Evolutionary conservation across 2,329 filamentous ascomycete species (phyloP), one percentile per base, ranked within the genome.

Genomic region (Cercospora nicotianae): DNA sequence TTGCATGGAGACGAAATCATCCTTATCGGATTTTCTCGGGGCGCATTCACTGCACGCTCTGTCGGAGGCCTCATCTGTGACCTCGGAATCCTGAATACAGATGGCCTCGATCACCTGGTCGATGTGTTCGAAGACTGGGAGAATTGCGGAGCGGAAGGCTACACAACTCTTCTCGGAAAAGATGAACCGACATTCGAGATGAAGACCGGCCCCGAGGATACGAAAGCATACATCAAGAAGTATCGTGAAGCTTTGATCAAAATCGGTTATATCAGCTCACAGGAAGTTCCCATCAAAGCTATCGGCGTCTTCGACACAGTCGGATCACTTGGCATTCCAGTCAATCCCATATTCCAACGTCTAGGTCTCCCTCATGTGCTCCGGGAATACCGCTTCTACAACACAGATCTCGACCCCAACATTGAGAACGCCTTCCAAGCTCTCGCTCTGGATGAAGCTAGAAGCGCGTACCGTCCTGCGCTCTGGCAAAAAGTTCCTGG

Each of bases 351-450:
- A n/a, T 23, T 77, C 9, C 73, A 76, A 63, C 71, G 71, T 72
- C 28, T 72, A 67, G 45, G 71, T 57, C 33, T 75, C 66, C 73
- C 72, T n/a, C 72, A 65, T 16, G 77, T 72, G 60, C 67, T 76
- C 59, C 71, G 75, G 36, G 70, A 74, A 30, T 78, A 77, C 64
- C 68, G 69, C 33, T 79, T 77, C 72, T 76, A 76, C 36, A 77
- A 79, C 64, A 79, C 77, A 12, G 69, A 70, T 26, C 69, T 79
- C 1, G 73, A 74, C n/a, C 70, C 71, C 55, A 74, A 75, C 18
- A 77, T 87, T 3, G 81, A 85, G 45, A 82, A 86, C 65, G 85
- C 85, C 1, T 87, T 86, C 70, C 85, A 87, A 63, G 85, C 84
- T 1, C 76, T 87, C 0, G 85, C 84, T 0, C 78, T 87, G 0